Evolutionary conservation across 1,284 basidiomycete genomes (phyloP).

Genomic region (Puccinia brachypodii): DNA sequence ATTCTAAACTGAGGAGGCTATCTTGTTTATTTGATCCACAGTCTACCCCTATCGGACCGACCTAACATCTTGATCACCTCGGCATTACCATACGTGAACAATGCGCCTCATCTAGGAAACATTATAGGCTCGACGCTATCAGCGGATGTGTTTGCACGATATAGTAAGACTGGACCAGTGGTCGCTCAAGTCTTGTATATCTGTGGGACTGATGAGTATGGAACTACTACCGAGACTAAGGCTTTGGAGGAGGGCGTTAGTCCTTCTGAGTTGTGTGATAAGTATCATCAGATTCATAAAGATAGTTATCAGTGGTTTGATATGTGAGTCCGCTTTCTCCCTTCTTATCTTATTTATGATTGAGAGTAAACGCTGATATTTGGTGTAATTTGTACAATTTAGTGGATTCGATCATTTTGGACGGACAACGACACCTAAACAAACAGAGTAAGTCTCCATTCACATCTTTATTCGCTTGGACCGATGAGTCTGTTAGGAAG

Average conservation of each 20-base stretch:
- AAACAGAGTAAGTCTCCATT: conserved; percentile 71
- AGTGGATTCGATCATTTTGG: conserved; percentile 94
- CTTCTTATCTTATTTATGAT: conserved; percentile 1
- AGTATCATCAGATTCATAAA: conserved; percentile 84
- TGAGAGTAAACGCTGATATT: conserved; percentile 49
- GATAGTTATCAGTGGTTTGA: conserved; percentile 96
- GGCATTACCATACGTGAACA: conserved; percentile 95
- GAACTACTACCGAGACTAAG: conserved; percentile 96
- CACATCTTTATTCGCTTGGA: neutral
- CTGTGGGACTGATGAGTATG: conserved; percentile 99
- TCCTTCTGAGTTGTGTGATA: conserved; percentile 85
- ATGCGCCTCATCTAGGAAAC: conserved; percentile 96
- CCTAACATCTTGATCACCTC: conserved; percentile 89
- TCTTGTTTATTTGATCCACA: conserved; percentile 56
- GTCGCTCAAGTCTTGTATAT: conserved; percentile 68
- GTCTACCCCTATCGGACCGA: conserved; percentile 80
- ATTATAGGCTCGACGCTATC: conserved; percentile 95
- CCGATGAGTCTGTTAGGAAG: no score
- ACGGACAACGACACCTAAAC: conserved; percentile 83
- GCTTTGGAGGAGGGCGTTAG: conserved; percentile 90
- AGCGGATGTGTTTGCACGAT: conserved; percentile 95
- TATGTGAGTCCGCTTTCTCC: conserved; percentile 20
- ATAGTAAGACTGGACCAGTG: conserved; percentile 67
- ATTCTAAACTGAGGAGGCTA: neutral
- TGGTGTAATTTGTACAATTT: conserved; percentile 58